Evolutionary conservation across 108 stramenopile species (phyloP).

Genomic region (Discostella stelligeroides): DNA sequence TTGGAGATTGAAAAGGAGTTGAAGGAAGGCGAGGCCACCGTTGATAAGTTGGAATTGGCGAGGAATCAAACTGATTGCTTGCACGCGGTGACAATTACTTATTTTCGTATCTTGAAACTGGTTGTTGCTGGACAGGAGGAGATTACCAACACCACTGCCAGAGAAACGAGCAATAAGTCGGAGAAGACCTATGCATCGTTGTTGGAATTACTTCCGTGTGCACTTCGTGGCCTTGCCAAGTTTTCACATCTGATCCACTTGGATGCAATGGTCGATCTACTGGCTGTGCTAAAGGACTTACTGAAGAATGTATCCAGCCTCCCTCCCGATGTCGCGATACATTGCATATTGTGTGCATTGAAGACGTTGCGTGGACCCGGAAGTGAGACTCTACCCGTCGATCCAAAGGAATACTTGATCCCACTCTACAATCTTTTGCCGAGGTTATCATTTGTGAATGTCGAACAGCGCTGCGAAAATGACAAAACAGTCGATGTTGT

Average conservation of each 20-base stretch:
- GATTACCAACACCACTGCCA: not conserved
- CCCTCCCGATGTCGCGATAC: conserved; percentile 74
- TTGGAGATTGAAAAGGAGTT: conserved; percentile 81
- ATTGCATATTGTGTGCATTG: conserved; percentile 82
- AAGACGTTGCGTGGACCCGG: conserved; percentile 88
- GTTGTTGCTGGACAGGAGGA: conserved; percentile 37
- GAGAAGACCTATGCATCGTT: conserved; percentile 2
- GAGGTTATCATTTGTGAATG: conserved; percentile 17
- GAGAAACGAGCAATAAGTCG: too few species aligned
- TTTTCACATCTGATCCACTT: conserved; percentile 82
- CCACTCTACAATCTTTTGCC: conserved; percentile 78
- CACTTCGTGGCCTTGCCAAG: conserved; percentile 83
- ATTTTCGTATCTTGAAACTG: conserved; percentile 84
- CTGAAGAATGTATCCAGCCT: conserved; percentile 65
- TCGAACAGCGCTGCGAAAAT: not conserved
- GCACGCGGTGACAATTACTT: conserved; percentile 76
- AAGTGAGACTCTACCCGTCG: conserved; percentile 71
- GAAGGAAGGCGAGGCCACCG: conserved; percentile 78
- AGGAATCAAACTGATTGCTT: conserved; percentile 78
- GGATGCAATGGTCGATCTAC: conserved; percentile 75
- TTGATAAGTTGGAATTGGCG: conserved; percentile 77
- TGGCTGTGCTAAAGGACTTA: conserved; percentile 75
- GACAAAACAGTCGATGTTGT: conserved; percentile 49
- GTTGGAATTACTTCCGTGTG: conserved; percentile 63
- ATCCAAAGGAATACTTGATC: conserved; percentile 81